These are phyloP conservation scores for Neurospora sp. DNA, from an alignment of 495 filamentous ascomycete species.

Conservation along the genomic window DNA sequence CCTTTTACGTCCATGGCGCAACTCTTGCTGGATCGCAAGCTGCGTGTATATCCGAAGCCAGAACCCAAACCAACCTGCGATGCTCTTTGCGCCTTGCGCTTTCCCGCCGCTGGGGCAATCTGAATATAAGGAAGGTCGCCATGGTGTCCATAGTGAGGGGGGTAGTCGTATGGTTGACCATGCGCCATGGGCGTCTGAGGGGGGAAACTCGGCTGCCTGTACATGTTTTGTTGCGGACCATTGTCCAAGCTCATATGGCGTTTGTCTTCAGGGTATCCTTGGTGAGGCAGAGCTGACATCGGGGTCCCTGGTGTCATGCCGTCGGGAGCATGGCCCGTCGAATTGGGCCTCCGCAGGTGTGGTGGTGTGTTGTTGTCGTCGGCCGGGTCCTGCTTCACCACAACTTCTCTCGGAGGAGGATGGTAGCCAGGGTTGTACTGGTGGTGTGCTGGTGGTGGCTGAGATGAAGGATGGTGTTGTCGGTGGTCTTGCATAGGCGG, in stretches of 20 bases:
- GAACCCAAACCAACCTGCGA: constrained; percentile 32
- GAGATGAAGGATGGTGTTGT: constrained; percentile 38
- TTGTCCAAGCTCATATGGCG: constrained; percentile 38
- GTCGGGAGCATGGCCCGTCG: constrained; percentile 31
- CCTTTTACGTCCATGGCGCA: not conserved
- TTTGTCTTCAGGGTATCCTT: constrained; percentile 30
- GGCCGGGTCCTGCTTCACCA: constrained; percentile 40
- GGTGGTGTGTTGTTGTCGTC: constrained; percentile 33
- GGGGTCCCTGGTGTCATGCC: constrained; percentile 26
- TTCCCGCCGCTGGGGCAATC: constrained; percentile 25
- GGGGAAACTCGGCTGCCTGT: constrained; percentile 33
- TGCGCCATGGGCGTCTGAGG: constrained; percentile 36
- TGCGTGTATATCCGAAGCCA: not conserved
- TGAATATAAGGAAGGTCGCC: constrained; percentile 24
- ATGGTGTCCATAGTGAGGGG: constrained; percentile 19
- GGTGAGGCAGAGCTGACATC: constrained; percentile 20
- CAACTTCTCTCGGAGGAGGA: constrained; percentile 32
- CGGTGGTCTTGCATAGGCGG: constrained; percentile 41
- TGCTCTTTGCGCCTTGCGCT: constrained; percentile 42
- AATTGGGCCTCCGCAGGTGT: constrained; percentile 34
- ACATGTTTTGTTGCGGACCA: constrained; percentile 26
- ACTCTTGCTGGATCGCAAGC: not conserved
- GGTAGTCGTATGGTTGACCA: constrained; percentile 33
- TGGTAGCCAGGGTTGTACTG: constrained; percentile 37
- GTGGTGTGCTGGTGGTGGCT: constrained; percentile 27